Evolutionary conservation across 176 grass and related monocot genomes (phyloP).

Genomic region (Zizania latifolia): DNA sequence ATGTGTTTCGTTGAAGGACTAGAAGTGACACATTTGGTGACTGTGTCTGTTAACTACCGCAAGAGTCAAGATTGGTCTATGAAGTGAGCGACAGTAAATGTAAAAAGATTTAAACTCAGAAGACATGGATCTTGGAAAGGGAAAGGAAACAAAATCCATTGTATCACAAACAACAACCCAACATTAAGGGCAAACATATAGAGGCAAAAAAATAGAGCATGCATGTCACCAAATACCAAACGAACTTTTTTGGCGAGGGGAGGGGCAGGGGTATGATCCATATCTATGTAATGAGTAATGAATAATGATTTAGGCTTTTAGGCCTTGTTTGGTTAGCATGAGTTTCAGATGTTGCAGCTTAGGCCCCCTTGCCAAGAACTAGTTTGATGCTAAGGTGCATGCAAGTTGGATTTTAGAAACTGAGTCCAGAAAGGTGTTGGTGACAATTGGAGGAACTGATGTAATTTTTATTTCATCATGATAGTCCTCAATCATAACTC

Average conservation of each 20-base stretch:
- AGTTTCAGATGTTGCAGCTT: background rate
- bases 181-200: background rate
- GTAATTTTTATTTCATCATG: constrained; percentile 9
- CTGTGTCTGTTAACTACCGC: background rate
- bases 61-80: background rate
- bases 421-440: background rate
- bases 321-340: background rate
- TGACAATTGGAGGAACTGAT: background rate
- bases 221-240: too few relatives aligned
- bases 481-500: background rate
- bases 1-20: too few relatives aligned
- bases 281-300: background rate
- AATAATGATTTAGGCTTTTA: background rate
- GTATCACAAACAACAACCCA: background rate
- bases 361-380: background rate
- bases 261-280: background rate
- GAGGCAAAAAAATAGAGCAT: background rate
- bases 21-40: too few relatives aligned
- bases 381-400: background rate
- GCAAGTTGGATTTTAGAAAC: background rate
- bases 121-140: background rate
- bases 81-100: background rate
- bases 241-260: background rate
- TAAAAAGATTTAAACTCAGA: background rate
- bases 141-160: background rate